phyloP scores from a whole-genome alignment of 2,329 filamentous ascomycete species.

The Parasarocladium wereldwijsianum region DNA sequence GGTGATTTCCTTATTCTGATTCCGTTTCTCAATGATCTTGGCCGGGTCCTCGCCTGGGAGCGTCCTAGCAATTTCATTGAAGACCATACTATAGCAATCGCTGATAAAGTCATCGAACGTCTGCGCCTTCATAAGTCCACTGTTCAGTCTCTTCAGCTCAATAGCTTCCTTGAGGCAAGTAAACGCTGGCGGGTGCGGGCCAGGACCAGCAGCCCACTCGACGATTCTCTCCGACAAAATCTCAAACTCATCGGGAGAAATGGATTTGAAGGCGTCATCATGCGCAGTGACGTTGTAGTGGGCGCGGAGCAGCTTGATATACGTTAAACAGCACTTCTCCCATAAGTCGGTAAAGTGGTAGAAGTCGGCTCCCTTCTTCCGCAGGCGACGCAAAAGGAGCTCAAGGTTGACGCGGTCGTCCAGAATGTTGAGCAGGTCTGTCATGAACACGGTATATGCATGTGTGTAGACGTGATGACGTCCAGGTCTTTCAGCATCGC shows the following conservation, averaged over 20 bases:
- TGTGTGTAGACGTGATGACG: slow-evolving; percentile 87
- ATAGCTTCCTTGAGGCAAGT: slow-evolving; percentile 42
- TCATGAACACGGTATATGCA: slow-evolving; percentile 73
- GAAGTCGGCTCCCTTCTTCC: slow-evolving; percentile 67
- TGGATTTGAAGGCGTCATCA: slow-evolving; percentile 41
- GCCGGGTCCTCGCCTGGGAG: slow-evolving; percentile 37
- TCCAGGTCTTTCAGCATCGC: slow-evolving; percentile 68
- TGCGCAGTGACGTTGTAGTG: slow-evolving; percentile 29
- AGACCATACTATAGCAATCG: slow-evolving; percentile 73
- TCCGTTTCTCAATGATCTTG: slow-evolving; percentile 29
- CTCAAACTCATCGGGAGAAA: slow-evolving; percentile 41
- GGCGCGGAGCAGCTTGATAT: slow-evolving; percentile 36
- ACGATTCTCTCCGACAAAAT: slow-evolving; percentile 38
- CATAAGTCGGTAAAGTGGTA: slow-evolving; percentile 47
- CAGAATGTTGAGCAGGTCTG: slow-evolving; percentile 57
- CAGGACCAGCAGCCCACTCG: slow-evolving; percentile 33
- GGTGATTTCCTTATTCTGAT: slow-evolving; percentile 24
- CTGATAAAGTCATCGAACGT: slow-evolving; percentile 87
- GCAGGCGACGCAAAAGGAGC: slow-evolving; percentile 60
- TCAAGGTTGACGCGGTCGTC: slow-evolving; percentile 66
- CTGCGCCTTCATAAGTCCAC: slow-evolving; percentile 69
- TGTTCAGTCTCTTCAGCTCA: slow-evolving; percentile 60
- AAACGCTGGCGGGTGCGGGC: slow-evolving; percentile 25
- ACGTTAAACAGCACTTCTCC: slow-evolving; percentile 39
- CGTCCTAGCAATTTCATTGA: slow-evolving; percentile 47